Base-by-base conservation (phyloP, 257 asterid species). In the Capsicum baccatum region DNA sequence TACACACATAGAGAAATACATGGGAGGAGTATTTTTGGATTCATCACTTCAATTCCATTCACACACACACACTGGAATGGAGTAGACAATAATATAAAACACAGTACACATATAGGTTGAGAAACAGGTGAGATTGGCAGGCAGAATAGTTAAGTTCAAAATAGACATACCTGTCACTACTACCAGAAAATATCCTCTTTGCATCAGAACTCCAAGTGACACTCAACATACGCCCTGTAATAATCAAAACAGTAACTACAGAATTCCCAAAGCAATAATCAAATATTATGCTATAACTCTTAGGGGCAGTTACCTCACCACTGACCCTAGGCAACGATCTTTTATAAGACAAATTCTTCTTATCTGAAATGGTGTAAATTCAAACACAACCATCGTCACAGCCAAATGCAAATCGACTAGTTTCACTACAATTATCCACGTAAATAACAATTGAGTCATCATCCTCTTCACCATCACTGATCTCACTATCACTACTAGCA, bases 301-400 rank as follows among this genome's bases (percentile, higher is more conserved):
- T 14, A 80, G 50, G 89, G 89, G 80, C 9, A 89, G 87, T 76
- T 85, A 44, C 87, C 99, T 95, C 98, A 95, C 99, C 98, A 83
- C 94, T 89, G 90, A 94, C 98, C 92, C 97, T 91, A 37, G 95
- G 98, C 87, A 93, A 71, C 2, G 93, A 88, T 87, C 89, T 91
- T 63, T 84, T 86, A 73, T 94, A 92, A 74, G 83, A 86, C n/a
- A 93, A 92, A 79, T 85, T 84, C 68, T 89, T 94, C 17, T 81
- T 85, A 79, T 81, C 89, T 3, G 90, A 87, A 66, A 90, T 81
- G 33, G 73, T 79, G 85, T 91, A 95, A 73, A 95, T 89, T 57
- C 98, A 91, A 79, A 94, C 97, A 86, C 99, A 92, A 6, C 99
- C 99, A 89, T 95, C 99, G 85, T 94, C 97, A 81, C 99, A 95